Percentiles rank a stretch among this genome's conserved stretches.
phyloP scores from a whole-genome alignment of 257 asterid genomes.

The Nicotiana otophora region DNA sequence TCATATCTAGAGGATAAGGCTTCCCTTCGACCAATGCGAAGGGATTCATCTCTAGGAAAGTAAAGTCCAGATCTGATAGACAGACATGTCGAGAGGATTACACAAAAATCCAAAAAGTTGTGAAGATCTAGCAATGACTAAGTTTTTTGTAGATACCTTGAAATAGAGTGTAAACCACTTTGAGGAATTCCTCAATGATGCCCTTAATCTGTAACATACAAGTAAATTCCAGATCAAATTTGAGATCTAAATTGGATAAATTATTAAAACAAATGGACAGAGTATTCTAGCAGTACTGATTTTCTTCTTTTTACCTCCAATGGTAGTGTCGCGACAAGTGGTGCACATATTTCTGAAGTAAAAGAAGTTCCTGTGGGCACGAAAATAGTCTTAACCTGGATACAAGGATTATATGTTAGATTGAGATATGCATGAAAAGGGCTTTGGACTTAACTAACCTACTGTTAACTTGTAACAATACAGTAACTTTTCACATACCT shows the following conservation, averaged over 20 bases:
- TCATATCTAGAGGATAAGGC: constrained; percentile 94
- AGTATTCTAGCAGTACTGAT: neutral
- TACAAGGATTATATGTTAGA: neutral
- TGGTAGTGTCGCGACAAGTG: constrained; percentile 91
- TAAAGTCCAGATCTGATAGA: constrained; percentile 77
- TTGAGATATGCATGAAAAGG: neutral
- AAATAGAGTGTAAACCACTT: constrained; percentile 51
- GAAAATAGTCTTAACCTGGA: constrained; percentile 73
- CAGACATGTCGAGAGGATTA: constrained; percentile 4
- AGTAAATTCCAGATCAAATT: constrained; percentile 7
- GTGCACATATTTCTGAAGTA: constrained; percentile 78
- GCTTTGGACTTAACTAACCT: neutral
- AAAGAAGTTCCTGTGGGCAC: constrained; percentile 62
- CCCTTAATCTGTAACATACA: constrained; percentile 50
- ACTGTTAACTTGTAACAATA: neutral
- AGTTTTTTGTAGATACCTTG: constrained; percentile 33
- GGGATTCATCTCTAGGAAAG: constrained; percentile 97
- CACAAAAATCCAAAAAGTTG: constrained; percentile 10
- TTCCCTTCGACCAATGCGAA: constrained; percentile 83
- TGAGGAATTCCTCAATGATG: constrained; percentile 80
- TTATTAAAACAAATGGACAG: neutral
- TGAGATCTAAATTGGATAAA: neutral
- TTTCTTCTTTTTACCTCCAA: constrained; percentile 57
- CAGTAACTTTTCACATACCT: constrained; percentile 32
- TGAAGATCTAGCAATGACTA: neutral